Base-by-base conservation (phyloP, 257 asterid genomes). In the Forsythia viridissima region DNA sequence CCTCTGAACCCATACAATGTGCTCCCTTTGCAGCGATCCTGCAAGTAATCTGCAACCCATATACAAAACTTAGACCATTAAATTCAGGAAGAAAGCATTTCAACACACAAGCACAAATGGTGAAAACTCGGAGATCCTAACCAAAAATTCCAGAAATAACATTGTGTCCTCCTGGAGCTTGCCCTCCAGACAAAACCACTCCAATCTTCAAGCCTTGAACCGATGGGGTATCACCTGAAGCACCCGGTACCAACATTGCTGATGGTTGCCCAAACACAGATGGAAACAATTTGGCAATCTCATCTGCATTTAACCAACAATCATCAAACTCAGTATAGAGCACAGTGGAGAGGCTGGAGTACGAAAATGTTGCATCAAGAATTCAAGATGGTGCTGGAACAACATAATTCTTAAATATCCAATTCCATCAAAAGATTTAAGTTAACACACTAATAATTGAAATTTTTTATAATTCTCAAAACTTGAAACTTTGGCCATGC, bases 91-190 rank as follows among this genome's bases (percentile, higher is more conserved):
- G 67, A 59, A 61, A 70, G 66, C 30, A 63, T 36, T 66, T 36
- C 41, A 74, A 71, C 63, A n/a, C 4, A 36, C 67, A 59, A 57
- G 24, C 30, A 10, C 9, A 74, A 6, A 68, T 0, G 8, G 71
- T 21, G 48, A 66, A 63, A 73, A 67, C 38, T 11, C 36, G 5
- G 51, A 65, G 12, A 24, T 59, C 24, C 88, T 82, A 5, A 88
- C 94, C 97, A 65, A 80, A 91, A 42, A 91, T 89, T 81, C 94
- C 97, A 18, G 94, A 88, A 63, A 91, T 91, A 21, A 91, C 97
- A 81, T 91, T 91, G 82, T 91, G 97, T 55, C 97, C 97, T 76
- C 94, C 97, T n/a, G 94, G 97, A 57, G 94, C 97, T 75, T 91
- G 97, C 40, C 97, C 94, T 81, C 97, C 94, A 66, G 93, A 91